These are phyloP conservation scores for Astraeus odoratus DNA, from an alignment of 768 basidiomycete species.

Conservation along the genomic window DNA sequence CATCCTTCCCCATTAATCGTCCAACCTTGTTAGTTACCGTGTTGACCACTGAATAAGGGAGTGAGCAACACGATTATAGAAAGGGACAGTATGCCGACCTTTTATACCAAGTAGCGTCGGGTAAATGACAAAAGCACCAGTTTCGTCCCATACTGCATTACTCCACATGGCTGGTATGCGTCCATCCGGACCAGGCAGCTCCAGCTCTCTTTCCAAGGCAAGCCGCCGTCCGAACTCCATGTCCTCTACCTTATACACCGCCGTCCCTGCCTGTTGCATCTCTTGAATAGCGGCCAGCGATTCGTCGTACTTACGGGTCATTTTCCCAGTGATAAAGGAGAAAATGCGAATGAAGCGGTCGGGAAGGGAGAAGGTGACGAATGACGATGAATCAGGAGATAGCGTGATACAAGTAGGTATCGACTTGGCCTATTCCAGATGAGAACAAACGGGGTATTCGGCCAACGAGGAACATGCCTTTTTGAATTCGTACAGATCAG, in stretches of 20 bases:
- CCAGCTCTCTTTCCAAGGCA: conserved; percentile 86
- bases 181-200: conserved; percentile 72
- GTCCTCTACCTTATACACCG: conserved; percentile 87
- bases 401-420: conserved; percentile 88
- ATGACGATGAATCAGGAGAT: conserved; percentile 83
- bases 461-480: conserved; percentile 48
- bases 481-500: conserved; percentile 96
- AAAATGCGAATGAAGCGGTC: conserved; percentile 94
- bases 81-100: conserved; percentile 42
- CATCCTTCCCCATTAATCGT: conserved; percentile 87
- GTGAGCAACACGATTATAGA: not conserved
- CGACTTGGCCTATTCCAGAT: conserved; percentile 64
- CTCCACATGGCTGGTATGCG: conserved; percentile 70
- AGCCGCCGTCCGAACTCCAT: conserved; percentile 99
- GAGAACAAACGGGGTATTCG: not conserved
- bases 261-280: conserved; percentile 98
- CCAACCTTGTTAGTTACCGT: conserved; percentile 86
- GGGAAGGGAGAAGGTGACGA: conserved; percentile 89
- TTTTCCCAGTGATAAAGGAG: conserved; percentile 82
- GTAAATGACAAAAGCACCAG: conserved; percentile 89
- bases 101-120: conserved; percentile 93
- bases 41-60: not conserved
- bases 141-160: conserved; percentile 97
- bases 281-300: conserved; percentile 88
- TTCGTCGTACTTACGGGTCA: conserved; percentile 93